These are phyloP conservation scores for Buxus sempervirens DNA, from an alignment of 164 flowering plant genomes.

Conservation along the genomic window DNA sequence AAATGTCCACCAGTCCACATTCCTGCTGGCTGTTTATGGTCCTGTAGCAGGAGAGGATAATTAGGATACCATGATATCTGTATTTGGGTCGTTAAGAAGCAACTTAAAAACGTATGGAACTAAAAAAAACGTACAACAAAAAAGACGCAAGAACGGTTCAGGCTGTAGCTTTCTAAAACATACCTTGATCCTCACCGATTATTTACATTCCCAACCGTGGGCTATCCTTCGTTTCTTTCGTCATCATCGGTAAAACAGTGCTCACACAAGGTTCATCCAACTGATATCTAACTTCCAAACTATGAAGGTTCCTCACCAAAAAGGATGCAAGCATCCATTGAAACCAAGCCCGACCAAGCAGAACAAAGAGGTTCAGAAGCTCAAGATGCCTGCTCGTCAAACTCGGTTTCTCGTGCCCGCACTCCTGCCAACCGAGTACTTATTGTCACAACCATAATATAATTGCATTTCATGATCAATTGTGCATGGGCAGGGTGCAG, in stretches of 20 bases:
- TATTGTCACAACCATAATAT: constrained; percentile 11
- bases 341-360: constrained; percentile 29
- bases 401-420: constrained; percentile 70
- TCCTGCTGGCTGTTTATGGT: not conserved
- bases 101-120: not conserved
- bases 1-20: not conserved
- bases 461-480: constrained; percentile 8
- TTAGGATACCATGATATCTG: not conserved
- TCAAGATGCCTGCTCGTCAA: constrained; percentile 23
- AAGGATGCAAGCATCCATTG: constrained; percentile 29
- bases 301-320: constrained; percentile 19
- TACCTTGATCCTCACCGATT: constrained; percentile 22
- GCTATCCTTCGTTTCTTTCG: constrained; percentile 3
- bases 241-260: constrained; percentile 18
- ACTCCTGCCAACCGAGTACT: constrained; percentile 43
- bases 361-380: constrained; percentile 6
- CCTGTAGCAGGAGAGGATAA: not conserved
- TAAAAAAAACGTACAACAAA: not conserved
- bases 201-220: constrained; percentile 21
- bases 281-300: constrained; percentile 7
- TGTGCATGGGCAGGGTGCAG: constrained; percentile 70
- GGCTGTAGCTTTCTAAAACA: not conserved
- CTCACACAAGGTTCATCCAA: constrained; percentile 23
- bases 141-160: not conserved
- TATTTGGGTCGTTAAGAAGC: not conserved